Evolutionary conservation across 139 green algal species (phyloP).

Genomic region (Coccomyxa sp.): DNA sequence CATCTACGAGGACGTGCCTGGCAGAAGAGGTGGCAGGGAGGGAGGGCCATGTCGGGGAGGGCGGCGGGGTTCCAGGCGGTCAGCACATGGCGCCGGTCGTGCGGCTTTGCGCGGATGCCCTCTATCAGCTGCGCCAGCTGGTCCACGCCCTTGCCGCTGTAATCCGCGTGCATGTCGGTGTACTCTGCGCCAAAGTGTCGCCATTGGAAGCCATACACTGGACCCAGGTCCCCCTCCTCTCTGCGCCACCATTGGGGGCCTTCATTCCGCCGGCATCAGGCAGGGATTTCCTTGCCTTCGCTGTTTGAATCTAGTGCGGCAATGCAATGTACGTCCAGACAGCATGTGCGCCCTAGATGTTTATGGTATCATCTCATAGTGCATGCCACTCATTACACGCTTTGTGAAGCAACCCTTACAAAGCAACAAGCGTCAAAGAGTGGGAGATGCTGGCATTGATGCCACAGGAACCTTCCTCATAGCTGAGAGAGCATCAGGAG

Average conservation of each 20-base stretch:
- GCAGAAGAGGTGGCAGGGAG: constrained; percentile 98
- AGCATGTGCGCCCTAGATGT: no score
- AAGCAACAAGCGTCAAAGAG: no score
- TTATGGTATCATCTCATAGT: no score
- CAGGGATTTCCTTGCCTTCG: neutral
- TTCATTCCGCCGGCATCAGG: neutral
- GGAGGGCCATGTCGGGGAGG: constrained; percentile 92
- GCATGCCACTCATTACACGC: no score
- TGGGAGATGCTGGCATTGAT: no score
- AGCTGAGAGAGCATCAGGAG: no score
- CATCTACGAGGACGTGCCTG: constrained; percentile 48
- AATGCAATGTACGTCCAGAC: no score
- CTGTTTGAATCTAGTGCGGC: neutral
- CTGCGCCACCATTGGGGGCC: constrained; percentile 15
- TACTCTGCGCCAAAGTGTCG: constrained; percentile 97
- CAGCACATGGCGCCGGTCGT: constrained; percentile 93
- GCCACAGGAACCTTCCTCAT: no score
- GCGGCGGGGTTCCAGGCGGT: constrained; percentile 96
- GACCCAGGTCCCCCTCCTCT: constrained; percentile 93
- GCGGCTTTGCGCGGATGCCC: constrained; percentile 82
- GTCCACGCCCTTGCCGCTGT: constrained; percentile 90
- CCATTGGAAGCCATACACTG: constrained; percentile 99
- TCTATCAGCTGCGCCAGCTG: constrained; percentile 96
- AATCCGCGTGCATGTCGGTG: constrained; percentile 94
- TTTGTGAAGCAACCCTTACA: no score